Base-by-base conservation (phyloP, 768 basidiomycete species). In the Harrya chromipes region DNA sequence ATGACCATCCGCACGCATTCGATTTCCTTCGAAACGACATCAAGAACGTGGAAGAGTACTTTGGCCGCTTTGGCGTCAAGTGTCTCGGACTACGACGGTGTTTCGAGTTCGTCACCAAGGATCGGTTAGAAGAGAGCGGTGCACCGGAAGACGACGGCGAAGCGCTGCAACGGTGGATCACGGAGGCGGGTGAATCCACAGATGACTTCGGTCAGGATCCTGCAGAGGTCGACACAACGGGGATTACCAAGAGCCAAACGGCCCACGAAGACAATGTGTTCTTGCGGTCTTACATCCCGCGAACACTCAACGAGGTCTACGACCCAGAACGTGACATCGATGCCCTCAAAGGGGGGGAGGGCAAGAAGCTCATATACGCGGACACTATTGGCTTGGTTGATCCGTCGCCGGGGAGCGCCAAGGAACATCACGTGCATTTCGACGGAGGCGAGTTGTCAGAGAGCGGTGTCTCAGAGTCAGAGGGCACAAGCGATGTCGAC, bases 21-120 rank as follows among this genome's bases (percentile, higher is more conserved):
- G 95, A 99, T 68, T 99, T 99, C 71, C 77, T 99, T 33, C 85
- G 94, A 23, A 84, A 78, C 39, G 97, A 99, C 68, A 80, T 99
- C 43, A 84, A 83, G 58, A 98, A 99, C 65, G 76, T 94, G 37
- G 93, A 97, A 52, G 94, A 94, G 31, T 99, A 89, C 68, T 99
- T 97, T 66, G 77, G 79, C 6, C 75, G 83, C 55, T 77, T 83
- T 17, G 90, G 88, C 0, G 86, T 90, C 43, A 71, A 62, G 45
- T 85, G 85, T 54, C 74, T 99, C 21, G 94, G 94, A 13, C 69
- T 97, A 14, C 72, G 88, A 42, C 74, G 84, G 37, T 84, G 85
- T 41, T 99, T 97, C 68, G 93, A 94, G 58, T 97, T 97, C 59
- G 75, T 97, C 40, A 92, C 85, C 2, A 78, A 70, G 55, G 84